Evolutionary conservation across 257 asterid genomes (phyloP), one percentile per base, ranked within the genome.

Genomic region (Buddleja alternifolia): DNA sequence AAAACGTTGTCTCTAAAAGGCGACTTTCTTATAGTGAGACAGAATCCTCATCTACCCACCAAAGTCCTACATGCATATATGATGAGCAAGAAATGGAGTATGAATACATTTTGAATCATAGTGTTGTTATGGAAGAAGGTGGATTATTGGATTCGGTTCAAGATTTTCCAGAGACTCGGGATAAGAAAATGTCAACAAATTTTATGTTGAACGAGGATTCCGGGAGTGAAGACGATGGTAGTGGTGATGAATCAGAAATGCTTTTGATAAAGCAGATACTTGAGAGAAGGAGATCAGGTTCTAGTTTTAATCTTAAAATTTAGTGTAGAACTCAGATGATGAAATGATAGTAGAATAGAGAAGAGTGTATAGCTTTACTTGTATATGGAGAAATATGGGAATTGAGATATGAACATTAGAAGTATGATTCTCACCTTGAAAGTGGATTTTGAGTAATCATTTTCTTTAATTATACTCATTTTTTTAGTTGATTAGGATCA

Each of bases 231-330:
- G 77, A 76, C 25, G 79, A 75, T 7, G 85, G 52, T 16, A 58
- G 64, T 44, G 75, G 64, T 44, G 75, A 75, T 60, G 81, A 74
- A 70, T 69, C 80, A 1, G 86, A 82, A 25, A 66, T 70, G 72
- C 77, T 81, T 32, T 48, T 76, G 79, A 72, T 80, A 69, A 71
- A 77, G 70, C 77, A 71, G 69, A 77, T 83, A 15, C 36, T 80
- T 25, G 81, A 80, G 78, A 80, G 74, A 39, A 68, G 75, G 58
- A 77, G 48, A 75, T 82, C 82, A 41, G 68, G 80, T 63, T 77
- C 83, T 9, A 44, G 66, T 75, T 52, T 74, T 10, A 61, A 79
- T 57, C 65, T 81, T 25, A 45, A 58, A 46, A 46, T 77, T 51
- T 70, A 60, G 34, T 56, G 42, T 45, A 51, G 23, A 68, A 46